phyloP scores from a whole-genome alignment of 495 filamentous ascomycete genomes.

The Podospora tetraspora region DNA sequence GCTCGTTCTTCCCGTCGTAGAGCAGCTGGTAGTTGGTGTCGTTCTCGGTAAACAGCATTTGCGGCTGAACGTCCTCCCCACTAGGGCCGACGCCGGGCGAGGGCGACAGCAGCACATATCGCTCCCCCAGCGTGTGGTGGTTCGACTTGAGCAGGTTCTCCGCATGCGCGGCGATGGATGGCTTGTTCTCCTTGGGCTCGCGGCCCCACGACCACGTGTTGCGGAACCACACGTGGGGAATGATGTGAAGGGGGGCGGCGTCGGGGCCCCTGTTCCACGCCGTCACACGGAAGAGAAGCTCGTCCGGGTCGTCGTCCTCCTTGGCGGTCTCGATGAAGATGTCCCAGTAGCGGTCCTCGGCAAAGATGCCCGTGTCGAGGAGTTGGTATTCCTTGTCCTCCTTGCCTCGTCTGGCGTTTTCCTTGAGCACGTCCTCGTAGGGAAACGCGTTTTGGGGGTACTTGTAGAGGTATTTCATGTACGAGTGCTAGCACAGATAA shows the following conservation, averaged over 20 bases:
- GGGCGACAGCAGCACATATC: conserved; percentile 80
- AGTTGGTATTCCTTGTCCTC: conserved; percentile 84
- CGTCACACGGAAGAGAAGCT: conserved; percentile 88
- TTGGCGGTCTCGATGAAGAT: conserved; percentile 96
- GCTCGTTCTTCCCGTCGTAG: conserved; percentile 69
- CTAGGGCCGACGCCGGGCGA: conserved; percentile 76
- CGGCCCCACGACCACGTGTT: conserved; percentile 95
- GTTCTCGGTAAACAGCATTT: conserved; percentile 89
- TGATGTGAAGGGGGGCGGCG: conserved; percentile 81
- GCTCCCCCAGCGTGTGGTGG: conserved; percentile 72
- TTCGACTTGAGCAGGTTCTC: conserved; percentile 65
- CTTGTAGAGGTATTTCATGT: conserved; percentile 99
- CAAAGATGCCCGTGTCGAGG: conserved; percentile 83
- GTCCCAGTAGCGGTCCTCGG: conserved; percentile 93
- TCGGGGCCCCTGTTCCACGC: conserved; percentile 94
- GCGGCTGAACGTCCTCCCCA: conserved; percentile 75
- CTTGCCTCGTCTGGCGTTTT: conserved; percentile 71
- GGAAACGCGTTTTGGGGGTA: conserved; percentile 90
- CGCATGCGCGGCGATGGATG: conserved; percentile 58
- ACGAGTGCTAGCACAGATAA: conserved; percentile 66
- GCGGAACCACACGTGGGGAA: conserved; percentile 94
- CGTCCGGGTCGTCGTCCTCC: conserved; percentile 80
- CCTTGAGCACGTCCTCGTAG: conserved; percentile 77
- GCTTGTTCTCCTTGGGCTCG: conserved; percentile 66
- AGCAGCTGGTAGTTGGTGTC: conserved; percentile 80